Conservation (phyloP, 108 stramenopile species). For the Poteriospumella lacustris region DNA sequence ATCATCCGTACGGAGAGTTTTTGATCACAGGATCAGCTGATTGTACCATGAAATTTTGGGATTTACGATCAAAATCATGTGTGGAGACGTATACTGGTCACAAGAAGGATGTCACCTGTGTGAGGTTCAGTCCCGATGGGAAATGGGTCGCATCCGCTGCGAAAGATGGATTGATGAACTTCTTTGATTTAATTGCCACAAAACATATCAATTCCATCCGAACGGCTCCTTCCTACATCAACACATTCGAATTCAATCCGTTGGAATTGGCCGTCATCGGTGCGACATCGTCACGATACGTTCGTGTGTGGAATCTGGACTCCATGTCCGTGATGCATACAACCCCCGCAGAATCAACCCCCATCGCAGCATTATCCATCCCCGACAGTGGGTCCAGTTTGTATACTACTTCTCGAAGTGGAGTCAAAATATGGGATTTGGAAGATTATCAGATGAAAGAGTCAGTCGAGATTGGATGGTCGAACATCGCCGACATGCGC, state of each 20-base stretch:
- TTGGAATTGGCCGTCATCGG: constrained; percentile 29
- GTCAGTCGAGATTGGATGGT: constrained; percentile 11
- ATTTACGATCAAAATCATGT: constrained; percentile 34
- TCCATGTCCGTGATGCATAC: neutral
- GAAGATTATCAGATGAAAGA: neutral
- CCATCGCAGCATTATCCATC: neutral
- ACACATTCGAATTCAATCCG: constrained; percentile 39
- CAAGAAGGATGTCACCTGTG: constrained; percentile 21
- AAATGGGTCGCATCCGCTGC: constrained; percentile 32
- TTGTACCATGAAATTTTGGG: constrained; percentile 37
- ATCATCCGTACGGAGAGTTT: constrained; percentile 44
- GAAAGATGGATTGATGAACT: constrained; percentile 25
- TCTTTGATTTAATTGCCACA: constrained; percentile 38
- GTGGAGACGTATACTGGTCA: constrained; percentile 45
- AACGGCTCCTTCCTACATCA: neutral
- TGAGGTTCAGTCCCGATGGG: constrained; percentile 39
- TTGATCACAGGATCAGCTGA: constrained; percentile 32
- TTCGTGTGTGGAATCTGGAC: constrained; percentile 35
- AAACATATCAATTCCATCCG: constrained; percentile 18
- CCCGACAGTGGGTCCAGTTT: neutral
- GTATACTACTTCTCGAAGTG: neutral
- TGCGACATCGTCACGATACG: neutral
- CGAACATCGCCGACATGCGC: neutral
- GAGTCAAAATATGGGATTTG: neutral
- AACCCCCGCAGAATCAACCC: constrained; percentile 30